These are phyloP conservation scores for Ceratocystis huliohia DNA, from an alignment of 2,329 filamentous ascomycete species.

Conservation along the genomic window DNA sequence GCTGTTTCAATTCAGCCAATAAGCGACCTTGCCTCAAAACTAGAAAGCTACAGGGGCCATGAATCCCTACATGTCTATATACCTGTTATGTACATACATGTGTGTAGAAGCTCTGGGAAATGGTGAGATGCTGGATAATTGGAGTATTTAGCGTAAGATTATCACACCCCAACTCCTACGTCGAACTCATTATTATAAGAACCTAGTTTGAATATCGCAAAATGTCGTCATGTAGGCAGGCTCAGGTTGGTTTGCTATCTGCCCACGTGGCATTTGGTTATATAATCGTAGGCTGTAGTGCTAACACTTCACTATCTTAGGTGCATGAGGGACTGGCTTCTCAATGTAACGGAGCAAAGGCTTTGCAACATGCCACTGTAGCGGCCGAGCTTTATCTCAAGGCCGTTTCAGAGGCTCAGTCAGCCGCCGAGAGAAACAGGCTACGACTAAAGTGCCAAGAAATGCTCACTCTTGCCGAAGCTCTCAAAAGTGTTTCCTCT, in stretches of 20 bases:
- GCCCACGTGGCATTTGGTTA: neutral
- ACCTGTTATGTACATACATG: neutral
- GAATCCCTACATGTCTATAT: neutral
- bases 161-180: neutral
- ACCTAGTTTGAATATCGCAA: neutral
- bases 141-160: neutral
- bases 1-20: neutral
- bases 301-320: constrained; percentile 23
- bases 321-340: constrained; percentile 31
- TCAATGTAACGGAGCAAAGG: constrained; percentile 37
- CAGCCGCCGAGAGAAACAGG: constrained; percentile 49
- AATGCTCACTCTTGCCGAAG: constrained; percentile 59
- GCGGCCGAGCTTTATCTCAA: constrained; percentile 74
- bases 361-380: constrained; percentile 60
- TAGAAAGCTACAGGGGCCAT: neutral
- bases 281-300: neutral
- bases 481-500: constrained; percentile 44
- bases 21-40: neutral
- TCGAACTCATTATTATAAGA: neutral
- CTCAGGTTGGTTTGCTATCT: constrained; percentile 4
- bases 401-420: constrained; percentile 50
- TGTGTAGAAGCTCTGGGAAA: neutral
- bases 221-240: constrained; percentile 1
- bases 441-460: constrained; percentile 56
- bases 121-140: neutral